Evolutionary conservation across 1,284 basidiomycete species (phyloP), one percentile per base, ranked within the genome.

Genomic region (Ustilago sp.): DNA sequence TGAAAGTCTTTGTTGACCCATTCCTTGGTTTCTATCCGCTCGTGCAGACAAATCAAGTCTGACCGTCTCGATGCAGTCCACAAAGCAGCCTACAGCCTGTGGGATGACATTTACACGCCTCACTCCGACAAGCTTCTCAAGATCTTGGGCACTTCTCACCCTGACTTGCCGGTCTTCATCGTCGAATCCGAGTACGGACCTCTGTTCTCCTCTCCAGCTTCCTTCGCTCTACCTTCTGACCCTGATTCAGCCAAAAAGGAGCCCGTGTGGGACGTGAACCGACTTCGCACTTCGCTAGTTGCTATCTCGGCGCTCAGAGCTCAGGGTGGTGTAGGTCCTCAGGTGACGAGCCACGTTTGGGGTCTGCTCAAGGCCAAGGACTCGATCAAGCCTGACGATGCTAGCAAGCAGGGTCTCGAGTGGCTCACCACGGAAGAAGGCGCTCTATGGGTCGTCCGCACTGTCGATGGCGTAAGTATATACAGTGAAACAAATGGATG

Each of bases 381-480:
- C 19, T 72, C 74, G 50, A 79, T 80, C 43, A 70, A 65, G n/a
- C 60, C 66, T 3, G 90, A 88, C 70, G 89, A 78, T 45, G 69
- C 87, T 7, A 63, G 80, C 68, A 87, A 87, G 13, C 92, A 90
- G 80, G 94, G 95, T 81, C 71, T 80, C 54, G 77, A 83, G 36
- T 99, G 93, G 92, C 89, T 99, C 39, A 89, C 92, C 31, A 93
- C 90, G 58, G 94, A 97, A 85, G 93, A 95, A 86, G 96, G 96
- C 38, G 91, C 93, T 34, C 91, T 92, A 86, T 99, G 96, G 96
- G 92, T 96, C 45, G 88, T 98, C 75, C 90, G 92, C 83, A 92
- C 91, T 55, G 91, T 96, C 43, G 96, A 98, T 87, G 64, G 75
- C 34, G 76, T 83, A 50, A 66, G 77, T 74, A 62, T 9, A 34